Evolutionary conservation across 192 early-diverging fungal species (phyloP).

Genomic region (Backusella parvicylindrica): DNA sequence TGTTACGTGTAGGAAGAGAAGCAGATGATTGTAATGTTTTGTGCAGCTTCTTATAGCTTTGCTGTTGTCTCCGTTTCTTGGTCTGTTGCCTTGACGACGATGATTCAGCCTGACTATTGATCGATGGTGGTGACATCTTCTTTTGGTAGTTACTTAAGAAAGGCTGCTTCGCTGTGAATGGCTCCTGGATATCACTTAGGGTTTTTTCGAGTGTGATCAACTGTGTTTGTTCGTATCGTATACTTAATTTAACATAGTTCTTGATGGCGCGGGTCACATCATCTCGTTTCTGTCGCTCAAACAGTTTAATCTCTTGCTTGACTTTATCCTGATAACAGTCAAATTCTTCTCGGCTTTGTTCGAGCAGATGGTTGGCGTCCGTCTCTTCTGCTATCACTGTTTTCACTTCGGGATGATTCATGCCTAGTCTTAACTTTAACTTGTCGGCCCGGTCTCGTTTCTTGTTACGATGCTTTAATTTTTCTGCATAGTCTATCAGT

Average conservation of each 20-base stretch:
- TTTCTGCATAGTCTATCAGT: slow-evolving; percentile 44
- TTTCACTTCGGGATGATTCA: slow-evolving; percentile 22
- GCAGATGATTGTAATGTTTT: slow-evolving; percentile 29
- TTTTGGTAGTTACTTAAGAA: not conserved
- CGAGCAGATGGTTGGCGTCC: slow-evolving; percentile 23
- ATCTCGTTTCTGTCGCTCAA: slow-evolving; percentile 40
- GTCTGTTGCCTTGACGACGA: slow-evolving; percentile 1
- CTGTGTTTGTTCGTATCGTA: slow-evolving; percentile 41
- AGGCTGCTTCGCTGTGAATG: not conserved
- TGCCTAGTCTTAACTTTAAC: slow-evolving; percentile 31
- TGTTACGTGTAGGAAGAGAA: slow-evolving; percentile 28
- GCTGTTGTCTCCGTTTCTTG: slow-evolving; percentile 16
- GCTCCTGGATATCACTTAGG: slow-evolving; percentile 21
- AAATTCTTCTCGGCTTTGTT: slow-evolving; percentile 24
- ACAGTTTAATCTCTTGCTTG: slow-evolving; percentile 40
- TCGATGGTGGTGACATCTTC: not conserved
- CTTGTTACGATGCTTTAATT: slow-evolving; percentile 37
- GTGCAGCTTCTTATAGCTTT: not conserved
- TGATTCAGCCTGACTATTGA: not conserved
- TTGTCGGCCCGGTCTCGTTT: slow-evolving; percentile 33
- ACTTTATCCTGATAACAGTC: slow-evolving; percentile 38
- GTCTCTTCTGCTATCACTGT: slow-evolving; percentile 24
- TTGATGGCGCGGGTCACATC: slow-evolving; percentile 37
- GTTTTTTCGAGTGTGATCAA: slow-evolving; percentile 40
- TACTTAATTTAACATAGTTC: slow-evolving; percentile 33